Conservation (phyloP, 2,329 filamentous ascomycete genomes). For the Colletotrichum sp. region DNA sequence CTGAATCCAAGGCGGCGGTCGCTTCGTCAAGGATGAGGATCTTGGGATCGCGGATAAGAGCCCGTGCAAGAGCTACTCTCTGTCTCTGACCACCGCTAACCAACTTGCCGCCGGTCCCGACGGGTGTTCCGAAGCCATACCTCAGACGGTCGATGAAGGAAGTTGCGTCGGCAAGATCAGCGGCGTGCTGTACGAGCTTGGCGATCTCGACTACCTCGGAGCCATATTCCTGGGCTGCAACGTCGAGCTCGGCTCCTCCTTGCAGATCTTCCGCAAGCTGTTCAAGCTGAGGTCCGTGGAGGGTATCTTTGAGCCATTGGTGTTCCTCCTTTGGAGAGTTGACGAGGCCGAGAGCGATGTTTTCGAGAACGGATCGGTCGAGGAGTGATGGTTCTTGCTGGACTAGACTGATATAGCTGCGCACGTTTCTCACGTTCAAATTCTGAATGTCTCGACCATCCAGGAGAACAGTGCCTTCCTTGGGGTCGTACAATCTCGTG, state of each 20-base stretch:
- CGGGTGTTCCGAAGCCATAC: constrained; percentile 56
- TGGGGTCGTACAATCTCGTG: constrained; percentile 63
- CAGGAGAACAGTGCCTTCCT: constrained; percentile 49
- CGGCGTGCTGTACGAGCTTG: constrained; percentile 53
- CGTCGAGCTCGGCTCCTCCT: constrained; percentile 51
- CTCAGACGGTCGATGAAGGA: constrained; percentile 60
- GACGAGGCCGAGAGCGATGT: constrained; percentile 55
- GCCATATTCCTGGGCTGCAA: constrained; percentile 47
- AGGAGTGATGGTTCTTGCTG: constrained; percentile 52
- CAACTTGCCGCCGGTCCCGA: constrained; percentile 59
- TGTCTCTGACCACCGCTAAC: constrained; percentile 68
- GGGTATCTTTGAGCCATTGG: constrained; percentile 42
- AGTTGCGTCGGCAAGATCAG: constrained; percentile 63
- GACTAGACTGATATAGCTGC: constrained; percentile 48
- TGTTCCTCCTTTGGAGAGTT: constrained; percentile 46
- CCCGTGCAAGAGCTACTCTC: constrained; percentile 66
- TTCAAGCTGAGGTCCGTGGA: constrained; percentile 55
- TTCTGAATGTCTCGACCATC: constrained; percentile 53
- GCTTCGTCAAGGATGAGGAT: constrained; percentile 74
- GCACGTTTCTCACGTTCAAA: constrained; percentile 50
- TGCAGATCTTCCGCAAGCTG: constrained; percentile 58
- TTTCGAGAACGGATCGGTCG: constrained; percentile 53
- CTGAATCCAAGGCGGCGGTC: constrained; percentile 57
- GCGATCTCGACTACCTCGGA: constrained; percentile 56
- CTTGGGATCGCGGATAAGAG: constrained; percentile 62